These are phyloP conservation scores for Avena insularis DNA, from an alignment of 176 grass and related monocot species.

Conservation along the genomic window DNA sequence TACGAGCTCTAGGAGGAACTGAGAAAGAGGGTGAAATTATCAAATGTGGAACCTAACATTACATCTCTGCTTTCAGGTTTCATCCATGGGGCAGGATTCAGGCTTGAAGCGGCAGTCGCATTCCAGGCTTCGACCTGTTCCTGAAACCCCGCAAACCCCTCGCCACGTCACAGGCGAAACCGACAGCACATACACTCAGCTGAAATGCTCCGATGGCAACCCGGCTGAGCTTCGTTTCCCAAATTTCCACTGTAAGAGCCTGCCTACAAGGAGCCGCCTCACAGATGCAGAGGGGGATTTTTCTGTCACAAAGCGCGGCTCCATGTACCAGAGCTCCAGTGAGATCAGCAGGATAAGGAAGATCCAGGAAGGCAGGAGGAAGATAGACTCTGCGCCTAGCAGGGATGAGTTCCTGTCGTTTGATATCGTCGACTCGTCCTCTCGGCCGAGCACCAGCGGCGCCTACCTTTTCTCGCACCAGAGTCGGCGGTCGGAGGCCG, in stretches of 20 bases:
- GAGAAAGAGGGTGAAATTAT: not conserved
- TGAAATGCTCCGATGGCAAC: constrained; percentile 60
- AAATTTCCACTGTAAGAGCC: constrained; percentile 82
- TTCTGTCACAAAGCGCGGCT: constrained; percentile 68
- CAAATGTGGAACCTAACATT: not conserved
- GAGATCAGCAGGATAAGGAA: constrained; percentile 80
- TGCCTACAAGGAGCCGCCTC: constrained; percentile 58
- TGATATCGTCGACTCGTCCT: constrained; percentile 62
- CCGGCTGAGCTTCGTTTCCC: constrained; percentile 43
- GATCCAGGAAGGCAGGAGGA: constrained; percentile 67
- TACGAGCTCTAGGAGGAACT: not conserved
- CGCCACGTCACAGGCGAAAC: constrained; percentile 23
- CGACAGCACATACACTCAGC: constrained; percentile 42
- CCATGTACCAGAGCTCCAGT: constrained; percentile 92
- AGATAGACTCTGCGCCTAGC: constrained; percentile 63
- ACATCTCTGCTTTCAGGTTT: constrained; percentile 28
- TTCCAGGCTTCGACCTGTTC: not conserved
- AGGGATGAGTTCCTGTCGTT: constrained; percentile 73
- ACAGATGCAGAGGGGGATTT: constrained; percentile 35
- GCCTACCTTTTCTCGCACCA: constrained; percentile 37
- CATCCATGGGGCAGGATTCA: constrained; percentile 72
- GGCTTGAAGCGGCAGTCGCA: constrained; percentile 2
- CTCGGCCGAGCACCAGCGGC: constrained; percentile 55
- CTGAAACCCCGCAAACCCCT: constrained; percentile 35
- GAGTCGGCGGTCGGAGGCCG: constrained; percentile 25